phyloP scores from a whole-genome alignment of 768 basidiomycete species.

The Panaeolus papilionaceus region DNA sequence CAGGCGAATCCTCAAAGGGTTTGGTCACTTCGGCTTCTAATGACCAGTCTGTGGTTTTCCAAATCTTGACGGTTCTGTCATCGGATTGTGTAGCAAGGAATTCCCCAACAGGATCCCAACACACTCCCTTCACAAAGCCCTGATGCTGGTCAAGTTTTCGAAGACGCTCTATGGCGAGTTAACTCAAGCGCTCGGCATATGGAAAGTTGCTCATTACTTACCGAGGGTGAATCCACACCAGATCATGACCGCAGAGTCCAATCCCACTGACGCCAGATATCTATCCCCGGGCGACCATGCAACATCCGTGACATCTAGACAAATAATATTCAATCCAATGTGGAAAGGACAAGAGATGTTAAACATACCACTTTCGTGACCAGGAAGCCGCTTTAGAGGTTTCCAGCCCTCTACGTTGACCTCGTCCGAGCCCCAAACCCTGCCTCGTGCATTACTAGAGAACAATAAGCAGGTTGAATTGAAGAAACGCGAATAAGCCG shows the following conservation, averaged over 20 bases:
- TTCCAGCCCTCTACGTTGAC: slow-evolving; percentile 99
- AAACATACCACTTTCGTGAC: slow-evolving; percentile 88
- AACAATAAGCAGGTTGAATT: slow-evolving; percentile 17
- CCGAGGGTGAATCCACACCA: slow-evolving; percentile 96
- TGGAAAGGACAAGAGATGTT: not conserved
- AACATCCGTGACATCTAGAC: slow-evolving; percentile 88
- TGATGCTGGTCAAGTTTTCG: slow-evolving; percentile 87
- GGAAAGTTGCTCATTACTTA: slow-evolving; percentile 37
- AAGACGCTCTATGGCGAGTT: slow-evolving; percentile 66
- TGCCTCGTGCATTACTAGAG: slow-evolving; percentile 75
- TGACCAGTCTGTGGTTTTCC: slow-evolving; percentile 93
- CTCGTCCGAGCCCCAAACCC: slow-evolving; percentile 94
- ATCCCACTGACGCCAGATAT: slow-evolving; percentile 91
- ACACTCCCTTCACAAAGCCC: slow-evolving; percentile 98
- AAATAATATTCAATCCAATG: slow-evolving; percentile 12
- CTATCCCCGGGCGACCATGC: slow-evolving; percentile 95
- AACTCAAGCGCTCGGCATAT: not conserved
- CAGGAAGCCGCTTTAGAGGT: slow-evolving; percentile 87
- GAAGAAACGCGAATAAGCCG: slow-evolving; percentile 36
- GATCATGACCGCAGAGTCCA: slow-evolving; percentile 90
- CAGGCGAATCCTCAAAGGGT: slow-evolving; percentile 93
- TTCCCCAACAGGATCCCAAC: slow-evolving; percentile 98
- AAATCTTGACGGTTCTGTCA: slow-evolving; percentile 95
- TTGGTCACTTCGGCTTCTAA: slow-evolving; percentile 85
- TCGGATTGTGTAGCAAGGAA: slow-evolving; percentile 98